phyloP scores from a whole-genome alignment of 148 eudicot genomes.

The Agrostemma githago region DNA sequence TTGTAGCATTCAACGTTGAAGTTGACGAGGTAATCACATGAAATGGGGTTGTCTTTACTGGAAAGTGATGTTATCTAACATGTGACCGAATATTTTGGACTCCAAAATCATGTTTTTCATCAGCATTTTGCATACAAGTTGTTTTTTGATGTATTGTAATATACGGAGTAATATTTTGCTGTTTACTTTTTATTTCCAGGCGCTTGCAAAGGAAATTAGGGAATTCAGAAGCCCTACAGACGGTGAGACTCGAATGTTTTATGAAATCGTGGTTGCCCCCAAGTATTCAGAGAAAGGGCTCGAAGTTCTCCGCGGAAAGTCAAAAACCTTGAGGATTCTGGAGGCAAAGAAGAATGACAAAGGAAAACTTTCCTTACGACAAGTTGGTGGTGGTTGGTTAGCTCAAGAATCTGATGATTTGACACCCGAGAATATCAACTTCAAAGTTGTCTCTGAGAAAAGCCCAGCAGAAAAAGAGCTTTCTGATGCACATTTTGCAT shows the following conservation, averaged over 20 bases:
- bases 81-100: background rate
- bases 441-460: conserved; percentile 55
- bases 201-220: conserved; percentile 83
- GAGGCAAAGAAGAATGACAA: conserved; percentile 75
- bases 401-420: conserved; percentile 93
- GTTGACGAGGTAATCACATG: conserved; percentile 68
- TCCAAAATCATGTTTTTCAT: background rate
- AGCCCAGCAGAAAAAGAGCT: conserved; percentile 63
- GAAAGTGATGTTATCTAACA: background rate
- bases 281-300: conserved; percentile 78
- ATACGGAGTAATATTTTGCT: background rate
- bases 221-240: conserved; percentile 97
- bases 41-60: background rate
- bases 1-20: conserved; percentile 93
- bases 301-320: conserved; percentile 91
- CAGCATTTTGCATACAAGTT: background rate
- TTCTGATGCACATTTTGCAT: conserved; percentile 84
- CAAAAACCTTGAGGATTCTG: conserved; percentile 89
- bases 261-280: conserved; percentile 97
- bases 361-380: conserved; percentile 86
- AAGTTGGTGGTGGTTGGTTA: conserved; percentile 98
- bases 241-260: conserved; percentile 94
- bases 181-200: conserved; percentile 34
- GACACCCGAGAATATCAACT: conserved; percentile 72
- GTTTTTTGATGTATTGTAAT: background rate